Percentiles rank a stretch among this genome's conserved stretches.
These are phyloP conservation scores for Scedosporium boydii DNA, from an alignment of 2,329 filamentous ascomycete genomes.

Conservation along the genomic window DNA sequence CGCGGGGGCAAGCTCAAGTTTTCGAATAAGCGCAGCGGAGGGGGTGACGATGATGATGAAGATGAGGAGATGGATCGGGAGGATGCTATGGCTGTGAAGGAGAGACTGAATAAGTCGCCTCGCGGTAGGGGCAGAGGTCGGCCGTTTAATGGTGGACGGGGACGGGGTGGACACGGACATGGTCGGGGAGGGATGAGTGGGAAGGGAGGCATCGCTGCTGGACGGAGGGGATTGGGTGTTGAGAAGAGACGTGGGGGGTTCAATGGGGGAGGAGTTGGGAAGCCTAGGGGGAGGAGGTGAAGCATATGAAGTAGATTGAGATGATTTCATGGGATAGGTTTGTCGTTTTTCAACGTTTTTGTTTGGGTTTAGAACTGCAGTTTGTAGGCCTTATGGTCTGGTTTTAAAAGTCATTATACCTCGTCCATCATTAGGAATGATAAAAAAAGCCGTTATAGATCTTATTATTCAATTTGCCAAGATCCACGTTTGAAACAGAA, in stretches of 20 bases:
- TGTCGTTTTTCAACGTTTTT: not conserved
- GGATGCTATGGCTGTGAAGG: constrained; percentile 43
- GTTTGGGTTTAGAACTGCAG: not conserved
- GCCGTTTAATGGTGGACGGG: constrained; percentile 16
- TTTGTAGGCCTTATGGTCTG: not conserved
- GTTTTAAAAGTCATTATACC: not conserved
- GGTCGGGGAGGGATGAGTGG: constrained; percentile 30
- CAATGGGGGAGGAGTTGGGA: not conserved
- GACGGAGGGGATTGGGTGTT: constrained; percentile 39
- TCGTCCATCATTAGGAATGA: not conserved
- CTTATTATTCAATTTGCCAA: not conserved
- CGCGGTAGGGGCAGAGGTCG: constrained; percentile 16
- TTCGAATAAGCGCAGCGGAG: constrained; percentile 48
- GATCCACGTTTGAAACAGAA: not conserved
- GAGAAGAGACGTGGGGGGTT: constrained; percentile 33
- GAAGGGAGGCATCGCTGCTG: constrained; percentile 34
- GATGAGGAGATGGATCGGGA: constrained; percentile 45
- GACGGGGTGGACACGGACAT: constrained; percentile 23
- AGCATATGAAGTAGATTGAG: not conserved
- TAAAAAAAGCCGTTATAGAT: not conserved
- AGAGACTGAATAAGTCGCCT: constrained; percentile 24
- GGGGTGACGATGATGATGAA: constrained; percentile 33
- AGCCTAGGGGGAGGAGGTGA: constrained; percentile 1
- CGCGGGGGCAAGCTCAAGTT: constrained; percentile 63
- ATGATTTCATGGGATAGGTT: not conserved